Evolutionary conservation across 208 protist species (phyloP), one percentile per base, ranked within the genome.

Genomic region (Angomonas ambiguus): DNA sequence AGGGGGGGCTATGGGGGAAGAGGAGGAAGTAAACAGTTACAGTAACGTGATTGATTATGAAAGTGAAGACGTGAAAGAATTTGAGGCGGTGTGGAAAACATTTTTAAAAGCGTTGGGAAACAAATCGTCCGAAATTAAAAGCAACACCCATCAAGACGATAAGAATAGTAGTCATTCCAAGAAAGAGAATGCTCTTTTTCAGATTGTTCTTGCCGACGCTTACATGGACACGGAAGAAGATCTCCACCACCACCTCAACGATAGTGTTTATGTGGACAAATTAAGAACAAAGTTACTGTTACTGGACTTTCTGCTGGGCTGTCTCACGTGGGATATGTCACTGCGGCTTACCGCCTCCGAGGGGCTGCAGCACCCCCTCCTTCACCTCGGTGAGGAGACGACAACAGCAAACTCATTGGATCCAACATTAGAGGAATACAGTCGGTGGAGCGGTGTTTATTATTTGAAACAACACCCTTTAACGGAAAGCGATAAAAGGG

Each of bases 321-420:
- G 78, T 49, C 66, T 93, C 5, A 70, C 58, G 42, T 95, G 75
- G 72, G 69, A 88, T 60, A 67, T 85, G 10, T 53, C 32, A 18
- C 64, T 83, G 65, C 82, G 88, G n/a, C 74, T 93, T 16, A 84
- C 69, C 10, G 67, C 85, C 1, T 67, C 59, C 18, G 79, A 93
- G 57, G 80, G 75, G 51, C 67, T 69, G 25, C 73, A 62, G 32
- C 87, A 93, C 68, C 85, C 77, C 4, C 87, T 67, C 34, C 45
- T 93, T 28, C n/a, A n/a, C n/a, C n/a, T n/a, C n/a, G n/a, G n/a
- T n/a, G n/a, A n/a, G n/a, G n/a, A n/a, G n/a, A n/a, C n/a, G n/a
- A n/a, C n/a, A n/a, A n/a, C n/a, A n/a, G n/a, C n/a, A n/a, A n/a
- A n/a, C n/a, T n/a, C n/a, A n/a, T n/a, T n/a, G n/a, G n/a, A n/a